Evolutionary conservation across 164 flowering plant species (phyloP).

Genomic region (Houttuynia cordata): DNA sequence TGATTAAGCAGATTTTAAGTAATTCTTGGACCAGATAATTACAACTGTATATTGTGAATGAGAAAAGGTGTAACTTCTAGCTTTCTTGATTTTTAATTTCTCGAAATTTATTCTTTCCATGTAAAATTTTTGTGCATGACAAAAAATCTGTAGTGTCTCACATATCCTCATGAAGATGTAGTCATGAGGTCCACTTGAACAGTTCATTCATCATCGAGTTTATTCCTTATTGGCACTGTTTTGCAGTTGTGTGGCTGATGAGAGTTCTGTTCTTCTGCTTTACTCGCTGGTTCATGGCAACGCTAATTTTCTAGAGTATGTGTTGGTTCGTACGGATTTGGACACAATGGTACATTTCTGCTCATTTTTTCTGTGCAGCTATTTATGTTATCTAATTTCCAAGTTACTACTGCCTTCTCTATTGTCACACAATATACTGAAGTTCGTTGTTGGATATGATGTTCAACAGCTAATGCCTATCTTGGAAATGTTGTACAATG

Average conservation of each 20-base stretch:
- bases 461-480: conserved; percentile 79
- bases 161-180: too few relatives aligned
- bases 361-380: not conserved
- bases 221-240: not conserved
- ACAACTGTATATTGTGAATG: too few relatives aligned
- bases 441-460: not conserved
- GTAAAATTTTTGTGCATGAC: not conserved
- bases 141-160: too few relatives aligned
- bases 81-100: too few relatives aligned
- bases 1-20: too few relatives aligned
- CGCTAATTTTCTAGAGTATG: conserved; percentile 87
- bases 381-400: not conserved
- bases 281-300: conserved; percentile 90
- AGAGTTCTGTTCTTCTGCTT: conserved; percentile 65
- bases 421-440: not conserved
- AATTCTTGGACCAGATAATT: too few relatives aligned
- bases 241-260: conserved; percentile 83
- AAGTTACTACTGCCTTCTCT: not conserved
- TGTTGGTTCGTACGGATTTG: conserved; percentile 91
- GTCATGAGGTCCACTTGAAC: too few relatives aligned
- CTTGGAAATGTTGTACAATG: conserved; percentile 82
- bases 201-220: not conserved
- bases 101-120: not conserved
- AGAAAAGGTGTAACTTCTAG: too few relatives aligned
- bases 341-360: conserved; percentile 84